Evolutionary conservation across 495 filamentous ascomycete genomes (phyloP), one percentile per base, ranked within the genome.

Genomic region (Daldinia childiae): DNA sequence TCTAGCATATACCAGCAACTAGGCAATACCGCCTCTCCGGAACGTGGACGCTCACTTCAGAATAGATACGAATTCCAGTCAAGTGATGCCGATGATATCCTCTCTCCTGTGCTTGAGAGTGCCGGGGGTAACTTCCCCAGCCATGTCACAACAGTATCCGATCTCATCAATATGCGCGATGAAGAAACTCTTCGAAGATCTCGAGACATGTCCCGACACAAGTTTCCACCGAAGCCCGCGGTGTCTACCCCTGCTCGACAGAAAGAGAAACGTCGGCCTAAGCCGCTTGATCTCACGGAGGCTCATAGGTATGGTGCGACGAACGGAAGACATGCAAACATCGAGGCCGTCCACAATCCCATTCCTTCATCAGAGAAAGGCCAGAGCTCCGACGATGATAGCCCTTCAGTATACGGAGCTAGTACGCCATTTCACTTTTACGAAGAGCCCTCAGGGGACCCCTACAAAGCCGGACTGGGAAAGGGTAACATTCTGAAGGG

Each of bases 61-160:
- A 45, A 51, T 15, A 38, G 39, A 0, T 72, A 69, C 24, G 68
- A 75, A 5, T 67, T 73, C 30, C 54, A 24, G 38, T 43, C 21
- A 17, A 64, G 32, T 38, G 64, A 66, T 12, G 43, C 19, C 6
- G 64, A 74, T 11, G 60, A 74, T 3, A 4, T 8, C 38, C 58
- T 68, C 1, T 65, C 62, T 29, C 66, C 72, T 7, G 63, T 69
- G 0, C 24, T 26, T 19, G 69, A 73, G 38, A 64, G 14, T 24
- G 45, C 56, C n/a, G 48, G 54, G 27, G 45, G 48, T 17, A 29
- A 57, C 26, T 19, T 62, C 30, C 30, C 14, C 15, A 71, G 69
- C 51, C 57, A 54, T 9, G 7, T 69, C 11, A 77, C 68, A 0
- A 77, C 70, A 7, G 57, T 77, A 64, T 64, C 71, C 7, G 74